Evolutionary conservation across 345 rosid genomes (phyloP), one percentile per base, ranked within the genome.

Genomic region (Viola odorata): DNA sequence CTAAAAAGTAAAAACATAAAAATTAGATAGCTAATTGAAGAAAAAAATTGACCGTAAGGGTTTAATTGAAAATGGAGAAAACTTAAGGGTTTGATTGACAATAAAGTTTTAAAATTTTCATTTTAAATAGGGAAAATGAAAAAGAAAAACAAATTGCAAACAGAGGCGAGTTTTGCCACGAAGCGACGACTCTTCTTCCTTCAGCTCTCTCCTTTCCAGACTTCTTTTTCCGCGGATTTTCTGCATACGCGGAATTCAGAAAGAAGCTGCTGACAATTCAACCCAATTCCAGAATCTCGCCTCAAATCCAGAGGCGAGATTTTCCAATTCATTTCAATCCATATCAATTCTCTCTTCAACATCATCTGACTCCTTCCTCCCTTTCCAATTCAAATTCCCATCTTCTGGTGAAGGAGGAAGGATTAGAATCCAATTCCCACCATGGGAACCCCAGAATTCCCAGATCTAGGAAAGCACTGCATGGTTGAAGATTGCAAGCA

Each of bases 361-460:
- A 47, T 5, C 11, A 47, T 9, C 50, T 11, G 13, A 47, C 11
- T n/a, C 11, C 12, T 5, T 9, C 10, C 11, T 42, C 11, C 45
- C 16, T 54, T 50, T 6, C 4, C 0, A 16, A 36, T 64, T 42
- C 38, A 13, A 36, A 6, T 41, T 16, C 6, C 45, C 4, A 13
- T 38, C 7, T 56, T 32, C 10, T 42, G 11, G 48, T 69, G 58
- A 39, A 57, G 45, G 6, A 41, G 45, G 45, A 41, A 47, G 13
- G 16, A 9, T 44, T 61, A 42, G 45, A 40, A 55, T 32, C 12
- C 8, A 6, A 57, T 9, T 38, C 37, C 49, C 62, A 50, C 23
- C 1, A 89, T 92, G 98, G 98, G 98, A 23, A 92, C 98, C n/a
- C 98, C 96, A 0, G 85, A 84, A 74, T 92, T 92, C 66, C 98